phyloP scores from a whole-genome alignment of 2,329 filamentous ascomycete species.

The Neocucurbitaria cava region DNA sequence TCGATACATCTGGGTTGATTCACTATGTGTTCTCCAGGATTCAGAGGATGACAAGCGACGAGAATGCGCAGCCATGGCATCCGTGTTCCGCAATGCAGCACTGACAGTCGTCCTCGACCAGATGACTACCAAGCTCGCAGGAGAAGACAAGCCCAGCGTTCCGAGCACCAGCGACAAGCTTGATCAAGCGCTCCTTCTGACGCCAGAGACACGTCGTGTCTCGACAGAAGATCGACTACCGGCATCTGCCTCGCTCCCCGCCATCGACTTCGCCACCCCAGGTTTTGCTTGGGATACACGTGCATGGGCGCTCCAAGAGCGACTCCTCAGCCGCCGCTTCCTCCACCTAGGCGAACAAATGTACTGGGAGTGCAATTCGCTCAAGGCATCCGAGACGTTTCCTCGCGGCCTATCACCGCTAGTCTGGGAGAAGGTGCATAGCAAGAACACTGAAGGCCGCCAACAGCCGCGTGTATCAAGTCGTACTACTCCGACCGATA shows the following conservation, averaged over 20 bases:
- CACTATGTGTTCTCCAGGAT: constrained; percentile 45
- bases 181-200: neutral
- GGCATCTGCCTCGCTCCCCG: constrained; percentile 17
- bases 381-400: constrained; percentile 48
- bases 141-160: neutral
- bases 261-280: constrained; percentile 19
- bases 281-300: constrained; percentile 46
- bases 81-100: constrained; percentile 44
- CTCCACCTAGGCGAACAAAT: constrained; percentile 44
- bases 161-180: neutral
- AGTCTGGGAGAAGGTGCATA: constrained; percentile 48
- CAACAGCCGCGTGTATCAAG: neutral
- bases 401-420: constrained; percentile 42
- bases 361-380: constrained; percentile 48
- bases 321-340: constrained; percentile 43
- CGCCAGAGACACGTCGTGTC: neutral
- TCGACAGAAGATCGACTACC: constrained; percentile 8
- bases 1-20: constrained; percentile 45
- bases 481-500: neutral
- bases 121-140: constrained; percentile 2
- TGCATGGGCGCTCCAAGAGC: constrained; percentile 46
- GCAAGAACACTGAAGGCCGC: constrained; percentile 8
- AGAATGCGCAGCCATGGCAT: constrained; percentile 42
- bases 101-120: constrained; percentile 41
- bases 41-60: constrained; percentile 36